Percentiles rank a stretch among this genome's conserved stretches.
These are phyloP conservation scores for Cutaneotrichosporon spelunceum DNA, from an alignment of 1,284 basidiomycete species.

Conservation along the genomic window DNA sequence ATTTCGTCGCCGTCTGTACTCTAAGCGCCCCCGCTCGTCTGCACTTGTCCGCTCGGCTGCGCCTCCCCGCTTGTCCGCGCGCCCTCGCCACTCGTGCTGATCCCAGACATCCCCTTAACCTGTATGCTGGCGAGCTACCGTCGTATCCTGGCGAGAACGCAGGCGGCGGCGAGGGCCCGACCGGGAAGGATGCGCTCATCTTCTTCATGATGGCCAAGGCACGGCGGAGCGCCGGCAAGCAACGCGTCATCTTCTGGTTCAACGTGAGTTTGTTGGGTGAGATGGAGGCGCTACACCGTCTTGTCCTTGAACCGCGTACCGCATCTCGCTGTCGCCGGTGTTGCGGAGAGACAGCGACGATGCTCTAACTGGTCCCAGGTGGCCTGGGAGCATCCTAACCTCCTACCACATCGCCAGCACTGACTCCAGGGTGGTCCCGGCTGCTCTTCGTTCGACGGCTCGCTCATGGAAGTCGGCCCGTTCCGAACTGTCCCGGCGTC, in stretches of 20 bases:
- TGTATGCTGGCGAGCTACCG: conserved; percentile 76
- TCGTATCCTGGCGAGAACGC: conserved; percentile 65
- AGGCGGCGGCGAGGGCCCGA: conserved; percentile 45
- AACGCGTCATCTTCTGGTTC: conserved; percentile 92
- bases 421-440: conserved; percentile 77
- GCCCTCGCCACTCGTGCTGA: conserved; percentile 10
- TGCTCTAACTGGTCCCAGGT: too few relatives aligned
- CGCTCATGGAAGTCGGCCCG: conserved; percentile 97
- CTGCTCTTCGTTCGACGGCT: conserved; percentile 93
- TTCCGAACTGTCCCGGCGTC: conserved; percentile 62
- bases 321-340: too few relatives aligned
- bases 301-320: background rate
- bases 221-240: conserved; percentile 76
- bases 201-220: conserved; percentile 86
- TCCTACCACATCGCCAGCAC: background rate
- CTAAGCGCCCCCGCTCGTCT: too few relatives aligned
- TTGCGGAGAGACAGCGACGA: too few relatives aligned
- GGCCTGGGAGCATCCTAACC: too few relatives aligned
- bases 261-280: conserved; percentile 62
- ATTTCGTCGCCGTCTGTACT: too few relatives aligned
- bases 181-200: conserved; percentile 47
- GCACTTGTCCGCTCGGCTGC: background rate
- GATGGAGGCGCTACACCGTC: background rate
- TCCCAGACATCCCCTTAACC: conserved; percentile 62
- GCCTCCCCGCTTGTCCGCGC: background rate